Conservation (phyloP, 2,329 filamentous ascomycete genomes). For the Fusarium euwallaceae region DNA sequence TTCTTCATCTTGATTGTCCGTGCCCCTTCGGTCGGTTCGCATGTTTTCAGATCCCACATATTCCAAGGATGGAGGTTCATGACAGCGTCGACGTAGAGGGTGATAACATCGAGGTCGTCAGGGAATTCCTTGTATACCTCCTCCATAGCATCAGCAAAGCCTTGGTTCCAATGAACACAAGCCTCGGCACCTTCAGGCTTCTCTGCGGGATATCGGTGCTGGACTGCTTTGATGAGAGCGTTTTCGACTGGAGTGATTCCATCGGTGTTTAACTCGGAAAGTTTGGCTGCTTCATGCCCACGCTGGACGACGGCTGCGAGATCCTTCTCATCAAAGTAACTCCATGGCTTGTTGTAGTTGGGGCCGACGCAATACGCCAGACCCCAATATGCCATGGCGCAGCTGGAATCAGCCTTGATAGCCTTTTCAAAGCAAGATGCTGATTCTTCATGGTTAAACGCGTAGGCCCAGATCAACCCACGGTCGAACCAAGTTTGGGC, state of each 20-base stretch:
- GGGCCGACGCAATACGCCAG: conserved; percentile 79
- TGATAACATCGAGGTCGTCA: conserved; percentile 55
- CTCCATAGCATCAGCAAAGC: conserved; percentile 57
- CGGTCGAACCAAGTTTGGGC: conserved; percentile 77
- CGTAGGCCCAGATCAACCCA: conserved; percentile 80
- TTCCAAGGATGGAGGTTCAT: conserved; percentile 64
- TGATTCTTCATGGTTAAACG: conserved; percentile 82
- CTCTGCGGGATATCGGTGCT: conserved; percentile 68
- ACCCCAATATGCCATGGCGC: conserved; percentile 77
- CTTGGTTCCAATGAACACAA: conserved; percentile 56
- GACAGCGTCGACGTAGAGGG: conserved; percentile 57
- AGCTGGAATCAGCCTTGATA: conserved; percentile 65
- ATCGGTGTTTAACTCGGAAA: background rate
- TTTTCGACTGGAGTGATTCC: conserved; percentile 58
- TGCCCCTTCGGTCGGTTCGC: conserved; percentile 44
- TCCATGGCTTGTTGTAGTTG: conserved; percentile 84
- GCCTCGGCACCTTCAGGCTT: conserved; percentile 56
- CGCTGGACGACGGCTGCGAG: conserved; percentile 48
- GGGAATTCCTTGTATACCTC: conserved; percentile 53
- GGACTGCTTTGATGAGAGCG: conserved; percentile 73
- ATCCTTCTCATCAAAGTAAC: conserved; percentile 74
- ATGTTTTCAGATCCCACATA: conserved; percentile 57
- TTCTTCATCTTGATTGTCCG: conserved; percentile 48
- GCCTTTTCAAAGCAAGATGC: conserved; percentile 73
- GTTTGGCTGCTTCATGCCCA: conserved; percentile 12